These are phyloP conservation scores for Gossypium anomalum DNA, from an alignment of 345 rosid genomes.

Conservation along the genomic window DNA sequence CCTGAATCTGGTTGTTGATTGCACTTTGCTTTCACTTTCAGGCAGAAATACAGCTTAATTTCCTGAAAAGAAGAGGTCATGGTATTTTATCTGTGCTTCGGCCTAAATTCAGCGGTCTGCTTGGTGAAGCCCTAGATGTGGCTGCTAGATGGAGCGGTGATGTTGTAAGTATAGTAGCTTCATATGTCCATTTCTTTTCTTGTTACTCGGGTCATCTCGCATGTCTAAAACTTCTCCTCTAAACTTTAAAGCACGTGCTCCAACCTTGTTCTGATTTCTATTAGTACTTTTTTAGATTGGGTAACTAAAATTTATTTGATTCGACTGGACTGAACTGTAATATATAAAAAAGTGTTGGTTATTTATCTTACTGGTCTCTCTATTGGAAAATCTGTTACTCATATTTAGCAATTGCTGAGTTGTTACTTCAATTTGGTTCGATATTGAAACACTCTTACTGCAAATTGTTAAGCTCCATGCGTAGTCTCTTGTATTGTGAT, in stretches of 20 bases:
- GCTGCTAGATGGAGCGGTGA: slow-evolving; percentile 98
- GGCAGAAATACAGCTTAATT: slow-evolving; percentile 97
- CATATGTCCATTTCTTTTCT: slow-evolving; percentile 5
- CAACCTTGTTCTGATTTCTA: neutral
- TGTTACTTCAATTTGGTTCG: neutral
- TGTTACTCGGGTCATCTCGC: neutral
- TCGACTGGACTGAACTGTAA: neutral
- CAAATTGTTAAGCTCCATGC: no score
- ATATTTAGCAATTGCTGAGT: neutral
- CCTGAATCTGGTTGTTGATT: neutral
- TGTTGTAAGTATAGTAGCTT: slow-evolving; percentile 64
- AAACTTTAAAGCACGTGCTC: neutral
- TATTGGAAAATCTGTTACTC: neutral
- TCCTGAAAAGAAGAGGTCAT: slow-evolving; percentile 94
- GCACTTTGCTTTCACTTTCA: slow-evolving; percentile 29
- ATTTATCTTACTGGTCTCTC: neutral
- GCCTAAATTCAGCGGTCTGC: slow-evolving; percentile 95
- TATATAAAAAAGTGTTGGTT: neutral
- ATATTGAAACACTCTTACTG: no score
- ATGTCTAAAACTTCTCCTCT: neutral
- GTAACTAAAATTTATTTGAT: neutral
- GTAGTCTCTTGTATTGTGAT: neutral
- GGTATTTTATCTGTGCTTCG: slow-evolving; percentile 77
- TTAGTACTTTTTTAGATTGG: neutral
- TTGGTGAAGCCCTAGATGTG: slow-evolving; percentile 93